phyloP scores from a whole-genome alignment of 768 basidiomycete species.

The Tricholoma matsutake region DNA sequence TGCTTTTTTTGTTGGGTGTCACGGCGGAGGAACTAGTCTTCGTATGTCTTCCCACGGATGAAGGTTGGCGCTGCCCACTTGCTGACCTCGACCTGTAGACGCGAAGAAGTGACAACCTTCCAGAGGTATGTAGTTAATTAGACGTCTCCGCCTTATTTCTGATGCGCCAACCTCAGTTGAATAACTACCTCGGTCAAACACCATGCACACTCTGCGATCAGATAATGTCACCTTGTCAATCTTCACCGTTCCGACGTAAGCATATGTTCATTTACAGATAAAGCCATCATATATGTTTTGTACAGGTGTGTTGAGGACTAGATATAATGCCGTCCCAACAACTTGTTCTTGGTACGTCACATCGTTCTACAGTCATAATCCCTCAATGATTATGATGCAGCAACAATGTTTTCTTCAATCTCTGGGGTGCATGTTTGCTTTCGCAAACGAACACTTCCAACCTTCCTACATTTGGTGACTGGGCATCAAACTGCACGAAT shows the following conservation, averaged over 20 bases:
- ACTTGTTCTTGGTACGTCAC: constrained; percentile 18
- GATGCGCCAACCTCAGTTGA: constrained; percentile 3
- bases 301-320: background rate
- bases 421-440: constrained; percentile 23
- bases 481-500: constrained; percentile 10
- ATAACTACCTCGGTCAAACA: constrained; percentile 6
- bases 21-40: background rate
- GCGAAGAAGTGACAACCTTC: background rate
- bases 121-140: background rate
- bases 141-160: background rate
- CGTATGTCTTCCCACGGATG: constrained; percentile 4
- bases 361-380: constrained; percentile 1
- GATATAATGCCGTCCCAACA: constrained; percentile 4
- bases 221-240: constrained; percentile 8
- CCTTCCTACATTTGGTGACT: constrained; percentile 6
- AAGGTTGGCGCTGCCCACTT: background rate
- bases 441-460: constrained; percentile 1
- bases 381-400: constrained; percentile 15
- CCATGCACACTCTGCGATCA: constrained; percentile 6
- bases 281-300: background rate
- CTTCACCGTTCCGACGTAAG: constrained; percentile 2
- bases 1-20: background rate
- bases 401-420: constrained; percentile 28
- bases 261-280: background rate
- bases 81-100: background rate